Evolutionary conservation across 306 rosid genomes (phyloP).

Genomic region (Fragaria ananassa): DNA sequence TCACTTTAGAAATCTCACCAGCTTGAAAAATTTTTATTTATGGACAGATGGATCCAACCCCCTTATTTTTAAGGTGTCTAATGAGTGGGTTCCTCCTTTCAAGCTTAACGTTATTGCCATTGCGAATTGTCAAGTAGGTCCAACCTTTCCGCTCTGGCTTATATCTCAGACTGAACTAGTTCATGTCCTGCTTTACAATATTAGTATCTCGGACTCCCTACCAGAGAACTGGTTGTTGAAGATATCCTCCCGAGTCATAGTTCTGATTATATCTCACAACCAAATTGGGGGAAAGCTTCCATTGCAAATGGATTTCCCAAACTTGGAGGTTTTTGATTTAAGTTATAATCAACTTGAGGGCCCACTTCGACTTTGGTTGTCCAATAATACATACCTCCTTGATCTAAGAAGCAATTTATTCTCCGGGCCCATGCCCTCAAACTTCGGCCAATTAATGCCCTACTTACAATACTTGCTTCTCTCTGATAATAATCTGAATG

Average conservation of each 20-base stretch:
- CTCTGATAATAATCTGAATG: neutral
- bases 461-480: neutral
- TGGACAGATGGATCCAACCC: neutral
- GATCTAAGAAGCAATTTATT: neutral
- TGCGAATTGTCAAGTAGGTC: neutral
- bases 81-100: slow-evolving; percentile 1
- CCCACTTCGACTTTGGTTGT: neutral
- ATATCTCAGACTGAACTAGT: neutral
- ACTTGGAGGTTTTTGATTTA: neutral
- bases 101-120: neutral
- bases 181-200: neutral
- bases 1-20: neutral
- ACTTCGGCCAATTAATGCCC: neutral
- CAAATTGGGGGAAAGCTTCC: neutral
- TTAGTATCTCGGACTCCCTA: neutral
- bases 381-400: fast-evolving
- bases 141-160: neutral
- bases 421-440: neutral
- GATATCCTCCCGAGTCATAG: neutral
- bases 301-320: neutral
- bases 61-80: neutral
- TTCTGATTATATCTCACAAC: neutral
- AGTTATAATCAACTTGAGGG: neutral
- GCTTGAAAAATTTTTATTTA: fast-evolving
- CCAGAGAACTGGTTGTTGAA: neutral